A percentile compares a stretch with the other conserved stretches of the same genome.
These are phyloP conservation scores for Trametes coccinea DNA, from an alignment of 768 basidiomycete species.

Conservation along the genomic window DNA sequence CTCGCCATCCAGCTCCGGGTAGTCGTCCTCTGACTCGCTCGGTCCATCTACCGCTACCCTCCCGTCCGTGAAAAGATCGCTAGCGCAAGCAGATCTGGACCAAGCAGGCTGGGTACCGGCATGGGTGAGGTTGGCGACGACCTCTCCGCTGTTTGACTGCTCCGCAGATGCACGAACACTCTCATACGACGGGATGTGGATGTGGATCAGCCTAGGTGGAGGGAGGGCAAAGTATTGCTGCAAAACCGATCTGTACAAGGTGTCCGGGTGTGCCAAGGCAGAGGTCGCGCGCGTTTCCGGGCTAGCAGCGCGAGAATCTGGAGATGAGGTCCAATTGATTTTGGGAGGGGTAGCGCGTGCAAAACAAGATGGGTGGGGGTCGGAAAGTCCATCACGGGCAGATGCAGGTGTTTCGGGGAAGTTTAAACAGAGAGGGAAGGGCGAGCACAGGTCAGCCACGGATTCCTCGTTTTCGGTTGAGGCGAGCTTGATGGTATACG, in stretches of 20 bases:
- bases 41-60: too few relatives aligned
- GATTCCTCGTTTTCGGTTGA: background rate
- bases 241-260: background rate
- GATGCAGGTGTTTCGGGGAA: background rate
- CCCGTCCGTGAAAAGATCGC: background rate
- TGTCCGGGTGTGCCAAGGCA: background rate
- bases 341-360: constrained; percentile 2
- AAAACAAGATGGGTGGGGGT: background rate
- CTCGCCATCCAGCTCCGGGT: background rate
- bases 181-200: background rate
- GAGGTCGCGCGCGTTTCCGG: background rate
- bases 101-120: background rate
- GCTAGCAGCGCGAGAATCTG: background rate
- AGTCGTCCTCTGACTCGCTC: too few relatives aligned
- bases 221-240: background rate
- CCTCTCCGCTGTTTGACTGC: too few relatives aligned
- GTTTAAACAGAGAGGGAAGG: background rate
- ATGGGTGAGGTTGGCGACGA: background rate
- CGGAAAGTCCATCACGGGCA: background rate
- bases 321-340: background rate
- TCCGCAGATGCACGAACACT: background rate
- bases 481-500: background rate
- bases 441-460: background rate
- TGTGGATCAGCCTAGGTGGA: background rate
- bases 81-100: background rate